Evolutionary conservation across 805 yeast species (phyloP).

Genomic region (Saturnispora dispora): DNA sequence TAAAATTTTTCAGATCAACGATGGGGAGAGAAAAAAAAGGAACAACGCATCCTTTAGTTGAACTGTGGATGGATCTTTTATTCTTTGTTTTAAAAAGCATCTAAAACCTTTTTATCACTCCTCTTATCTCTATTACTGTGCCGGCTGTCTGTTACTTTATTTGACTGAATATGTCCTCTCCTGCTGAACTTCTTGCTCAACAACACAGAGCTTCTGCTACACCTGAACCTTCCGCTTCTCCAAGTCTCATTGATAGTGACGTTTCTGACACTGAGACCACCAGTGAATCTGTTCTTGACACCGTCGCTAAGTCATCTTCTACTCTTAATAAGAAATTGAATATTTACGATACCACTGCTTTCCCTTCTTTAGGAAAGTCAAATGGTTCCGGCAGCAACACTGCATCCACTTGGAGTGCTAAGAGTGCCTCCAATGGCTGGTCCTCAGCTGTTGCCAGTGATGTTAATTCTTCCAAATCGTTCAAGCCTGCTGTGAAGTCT

Average conservation of each 20-base stretch:
- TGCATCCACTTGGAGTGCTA: constrained; percentile 8
- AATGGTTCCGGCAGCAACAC: constrained; percentile 30
- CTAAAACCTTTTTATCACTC: background rate
- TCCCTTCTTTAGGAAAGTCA: constrained; percentile 54
- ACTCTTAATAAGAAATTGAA: constrained; percentile 22
- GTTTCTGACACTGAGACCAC: constrained; percentile 8
- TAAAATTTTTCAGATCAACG: background rate
- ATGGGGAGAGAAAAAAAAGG: background rate
- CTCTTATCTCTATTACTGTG: background rate
- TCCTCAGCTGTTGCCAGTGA: constrained; percentile 14
- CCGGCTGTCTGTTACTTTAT: background rate
- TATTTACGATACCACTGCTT: constrained; percentile 41
- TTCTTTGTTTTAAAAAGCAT: background rate
- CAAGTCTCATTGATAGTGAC: constrained; percentile 8
- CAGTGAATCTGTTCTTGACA: background rate
- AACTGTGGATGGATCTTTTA: background rate
- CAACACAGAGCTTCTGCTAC: constrained; percentile 24
- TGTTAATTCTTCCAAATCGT: constrained; percentile 17
- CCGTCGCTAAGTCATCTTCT: constrained; percentile 4
- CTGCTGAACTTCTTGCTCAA: constrained; percentile 32
- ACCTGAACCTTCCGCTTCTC: constrained; percentile 11
- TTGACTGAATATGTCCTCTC: constrained; percentile 26
- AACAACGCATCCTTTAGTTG: background rate
- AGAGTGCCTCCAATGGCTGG: constrained; percentile 11
- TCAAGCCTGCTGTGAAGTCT: constrained; percentile 40